Evolutionary conservation across 148 eudicot genomes (phyloP).

Genomic region (Rhododendron ovatum): DNA sequence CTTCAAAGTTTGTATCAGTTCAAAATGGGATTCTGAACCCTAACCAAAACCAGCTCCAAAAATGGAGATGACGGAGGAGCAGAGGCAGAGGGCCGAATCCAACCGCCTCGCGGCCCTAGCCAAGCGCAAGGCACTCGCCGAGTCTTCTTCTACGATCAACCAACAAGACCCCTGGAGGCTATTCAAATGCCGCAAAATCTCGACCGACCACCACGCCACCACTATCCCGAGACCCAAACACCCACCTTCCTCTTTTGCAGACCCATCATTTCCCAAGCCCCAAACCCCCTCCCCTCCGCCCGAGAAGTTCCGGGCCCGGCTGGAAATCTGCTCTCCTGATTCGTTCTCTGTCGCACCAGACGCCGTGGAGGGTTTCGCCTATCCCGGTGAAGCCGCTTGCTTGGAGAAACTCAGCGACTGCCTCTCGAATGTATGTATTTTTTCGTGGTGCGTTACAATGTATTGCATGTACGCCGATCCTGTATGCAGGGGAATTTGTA

Average conservation of each 20-base stretch:
- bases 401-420: conserved; percentile 39
- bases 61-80: conserved; percentile 65
- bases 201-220: not conserved
- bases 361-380: conserved; percentile 37
- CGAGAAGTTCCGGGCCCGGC: conserved; percentile 46
- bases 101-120: conserved; percentile 76
- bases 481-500: not conserved
- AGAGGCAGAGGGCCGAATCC: conserved; percentile 54
- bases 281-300: conserved; percentile 20
- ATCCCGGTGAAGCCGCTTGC: conserved; percentile 59
- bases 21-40: not conserved
- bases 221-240: conserved; percentile 2
- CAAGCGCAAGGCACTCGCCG: conserved; percentile 61
- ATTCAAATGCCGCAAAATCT: conserved; percentile 64
- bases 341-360: conserved; percentile 61
- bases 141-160: not conserved
- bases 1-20: not conserved
- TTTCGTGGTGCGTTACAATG: not conserved
- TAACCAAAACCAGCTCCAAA: conserved; percentile 7
- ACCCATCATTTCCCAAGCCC: not conserved
- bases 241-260: conserved; percentile 15
- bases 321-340: conserved; percentile 87
- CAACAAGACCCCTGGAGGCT: conserved; percentile 31
- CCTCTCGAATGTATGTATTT: conserved; percentile 55
- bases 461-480: not conserved